These are phyloP conservation scores for Mycena rebaudengoi DNA, from an alignment of 768 basidiomycete genomes.

Conservation along the genomic window DNA sequence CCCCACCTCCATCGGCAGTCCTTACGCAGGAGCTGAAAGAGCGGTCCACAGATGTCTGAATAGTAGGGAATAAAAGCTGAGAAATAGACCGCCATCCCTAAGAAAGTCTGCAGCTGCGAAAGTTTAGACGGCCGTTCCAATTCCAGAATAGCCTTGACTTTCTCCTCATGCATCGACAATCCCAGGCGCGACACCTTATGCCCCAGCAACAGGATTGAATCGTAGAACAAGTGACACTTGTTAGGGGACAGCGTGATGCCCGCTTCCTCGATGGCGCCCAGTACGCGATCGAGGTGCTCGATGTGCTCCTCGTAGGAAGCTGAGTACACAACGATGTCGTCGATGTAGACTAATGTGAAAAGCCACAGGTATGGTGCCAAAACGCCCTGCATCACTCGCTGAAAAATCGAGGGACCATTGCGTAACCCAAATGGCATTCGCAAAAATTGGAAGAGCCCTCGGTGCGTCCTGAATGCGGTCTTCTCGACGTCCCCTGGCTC, in stretches of 20 bases:
- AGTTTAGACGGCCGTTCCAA: neutral
- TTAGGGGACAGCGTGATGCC: neutral
- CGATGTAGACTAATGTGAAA: neutral
- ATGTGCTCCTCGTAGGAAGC: neutral
- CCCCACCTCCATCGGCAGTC: no score
- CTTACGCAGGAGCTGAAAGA: no score
- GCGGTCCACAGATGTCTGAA: no score
- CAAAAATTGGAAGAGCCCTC: neutral
- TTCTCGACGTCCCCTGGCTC: neutral
- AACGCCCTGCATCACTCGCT: neutral
- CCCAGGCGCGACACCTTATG: neutral
- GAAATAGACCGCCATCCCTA: no score
- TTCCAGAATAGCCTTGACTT: neutral
- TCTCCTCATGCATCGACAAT: conserved; percentile 12
- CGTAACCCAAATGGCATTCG: neutral
- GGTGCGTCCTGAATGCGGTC: neutral
- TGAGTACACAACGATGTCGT: neutral
- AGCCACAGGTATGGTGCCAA: neutral
- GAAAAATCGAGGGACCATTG: neutral
- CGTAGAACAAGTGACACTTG: neutral
- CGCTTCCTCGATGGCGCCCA: conserved; percentile 23
- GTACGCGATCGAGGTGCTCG: conserved; percentile 6
- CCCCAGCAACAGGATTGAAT: neutral
- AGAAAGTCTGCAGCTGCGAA: no score
- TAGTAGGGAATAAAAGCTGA: no score